A percentile compares a stretch with the other conserved stretches of the same genome.
Evolutionary conservation across 768 basidiomycete genomes (phyloP).

Genomic region (Asterophora parasitica): DNA sequence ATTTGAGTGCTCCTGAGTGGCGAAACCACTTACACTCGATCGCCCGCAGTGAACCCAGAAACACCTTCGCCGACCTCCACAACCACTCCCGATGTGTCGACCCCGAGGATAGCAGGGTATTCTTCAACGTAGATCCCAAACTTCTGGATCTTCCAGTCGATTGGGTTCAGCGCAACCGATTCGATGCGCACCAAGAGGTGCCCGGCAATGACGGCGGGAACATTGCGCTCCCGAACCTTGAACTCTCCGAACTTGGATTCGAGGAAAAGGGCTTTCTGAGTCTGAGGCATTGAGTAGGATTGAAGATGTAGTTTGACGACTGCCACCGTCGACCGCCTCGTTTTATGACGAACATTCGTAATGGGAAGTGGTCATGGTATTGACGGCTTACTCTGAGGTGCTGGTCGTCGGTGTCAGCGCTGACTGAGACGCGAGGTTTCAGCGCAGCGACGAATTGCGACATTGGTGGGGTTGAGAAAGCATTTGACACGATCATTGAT

Average conservation of each 20-base stretch:
- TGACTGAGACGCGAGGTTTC: too few species aligned
- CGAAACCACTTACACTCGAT: conserved; percentile 40
- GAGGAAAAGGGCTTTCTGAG: conserved; percentile 25
- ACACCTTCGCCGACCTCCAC: conserved; percentile 49
- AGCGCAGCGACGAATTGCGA: too few species aligned
- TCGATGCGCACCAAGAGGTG: conserved; percentile 39
- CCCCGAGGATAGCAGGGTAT: conserved; percentile 43
- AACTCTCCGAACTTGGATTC: conserved; percentile 15
- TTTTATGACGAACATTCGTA: too few species aligned
- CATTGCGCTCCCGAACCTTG: conserved; percentile 7
- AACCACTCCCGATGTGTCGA: conserved; percentile 47
- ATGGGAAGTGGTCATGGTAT: too few species aligned
- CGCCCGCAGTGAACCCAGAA: conserved; percentile 42
- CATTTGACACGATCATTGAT: too few species aligned
- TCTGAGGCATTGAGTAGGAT: conserved; percentile 2
- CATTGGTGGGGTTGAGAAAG: too few species aligned
- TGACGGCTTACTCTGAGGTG: too few species aligned
- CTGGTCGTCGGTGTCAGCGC: too few species aligned
- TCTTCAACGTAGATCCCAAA: conserved; percentile 31
- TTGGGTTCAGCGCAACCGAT: conserved; percentile 39
- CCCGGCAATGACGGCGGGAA: conserved; percentile 26
- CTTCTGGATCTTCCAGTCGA: conserved; percentile 47
- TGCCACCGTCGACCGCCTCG: too few species aligned
- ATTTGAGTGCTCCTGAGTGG: not conserved
- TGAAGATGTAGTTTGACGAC: not conserved